These are phyloP conservation scores for Colletotrichum plurivorum DNA, from an alignment of 2,329 filamentous ascomycete genomes.

Conservation along the genomic window DNA sequence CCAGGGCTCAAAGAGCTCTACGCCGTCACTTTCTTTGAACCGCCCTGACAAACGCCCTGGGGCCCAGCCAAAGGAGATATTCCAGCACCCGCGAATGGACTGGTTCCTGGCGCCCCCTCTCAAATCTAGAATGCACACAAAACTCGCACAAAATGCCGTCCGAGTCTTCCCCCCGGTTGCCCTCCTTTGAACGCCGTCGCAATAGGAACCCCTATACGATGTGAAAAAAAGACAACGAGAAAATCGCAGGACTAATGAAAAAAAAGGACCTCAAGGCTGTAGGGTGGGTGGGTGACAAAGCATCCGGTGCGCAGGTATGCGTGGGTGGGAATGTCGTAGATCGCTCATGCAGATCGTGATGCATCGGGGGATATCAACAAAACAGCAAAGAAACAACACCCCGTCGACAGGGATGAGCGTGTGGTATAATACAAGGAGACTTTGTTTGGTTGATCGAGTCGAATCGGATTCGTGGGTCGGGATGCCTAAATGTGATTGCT, in stretches of 20 bases:
- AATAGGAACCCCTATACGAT: constrained; percentile 35
- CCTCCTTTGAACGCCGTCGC: constrained; percentile 38
- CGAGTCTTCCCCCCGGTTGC: constrained; percentile 34
- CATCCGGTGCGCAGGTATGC: constrained; percentile 39
- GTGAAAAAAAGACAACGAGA: constrained; percentile 35
- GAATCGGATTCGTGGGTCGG: neutral
- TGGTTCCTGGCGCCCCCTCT: constrained; percentile 47
- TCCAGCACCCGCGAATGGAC: constrained; percentile 37
- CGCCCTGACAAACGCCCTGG: constrained; percentile 28
- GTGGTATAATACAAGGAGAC: constrained; percentile 47
- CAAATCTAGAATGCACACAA: constrained; percentile 48
- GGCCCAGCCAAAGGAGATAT: constrained; percentile 16
- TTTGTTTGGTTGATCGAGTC: constrained; percentile 18
- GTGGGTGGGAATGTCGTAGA: constrained; percentile 53
- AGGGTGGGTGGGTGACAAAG: constrained; percentile 28
- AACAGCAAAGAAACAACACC: constrained; percentile 46
- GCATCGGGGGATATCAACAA: constrained; percentile 54
- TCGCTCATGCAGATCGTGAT: constrained; percentile 66
- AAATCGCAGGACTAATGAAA: constrained; percentile 44
- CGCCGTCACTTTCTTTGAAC: constrained; percentile 30
- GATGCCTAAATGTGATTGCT: constrained; percentile 53
- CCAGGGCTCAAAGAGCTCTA: constrained; percentile 6
- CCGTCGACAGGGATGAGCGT: constrained; percentile 15
- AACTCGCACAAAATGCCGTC: constrained; percentile 43
- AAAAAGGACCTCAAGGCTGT: constrained; percentile 37